These are phyloP conservation scores for Raphanus raphanistrum DNA, from an alignment of 345 rosid species.

Conservation along the genomic window DNA sequence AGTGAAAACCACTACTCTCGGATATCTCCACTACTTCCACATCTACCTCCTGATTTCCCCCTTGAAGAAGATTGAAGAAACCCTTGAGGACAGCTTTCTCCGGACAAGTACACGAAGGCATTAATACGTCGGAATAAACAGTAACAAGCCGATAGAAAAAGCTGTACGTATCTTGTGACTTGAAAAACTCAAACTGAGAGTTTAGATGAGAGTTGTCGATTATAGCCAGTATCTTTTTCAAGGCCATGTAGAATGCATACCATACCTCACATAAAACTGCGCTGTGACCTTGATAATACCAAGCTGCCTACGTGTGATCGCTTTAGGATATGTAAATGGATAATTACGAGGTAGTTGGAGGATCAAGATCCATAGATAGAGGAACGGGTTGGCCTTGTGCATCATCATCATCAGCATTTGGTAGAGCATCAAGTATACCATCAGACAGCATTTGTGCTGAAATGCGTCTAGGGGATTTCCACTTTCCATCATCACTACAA, in stretches of 20 bases:
- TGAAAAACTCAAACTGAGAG: neutral
- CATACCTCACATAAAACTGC: neutral
- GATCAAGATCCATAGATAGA: too few species aligned
- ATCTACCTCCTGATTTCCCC: neutral
- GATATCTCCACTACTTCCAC: neutral
- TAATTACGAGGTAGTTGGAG: too few species aligned
- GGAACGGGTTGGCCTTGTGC: too few species aligned
- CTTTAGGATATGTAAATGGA: too few species aligned
- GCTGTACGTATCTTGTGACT: neutral
- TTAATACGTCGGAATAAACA: neutral
- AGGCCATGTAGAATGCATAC: neutral
- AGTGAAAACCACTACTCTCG: neutral
- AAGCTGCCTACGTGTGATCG: too few species aligned
- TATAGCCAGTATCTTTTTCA: neutral
- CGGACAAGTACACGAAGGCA: neutral
- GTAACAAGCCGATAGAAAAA: neutral
- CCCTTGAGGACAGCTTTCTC: neutral
- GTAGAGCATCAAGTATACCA: too few species aligned
- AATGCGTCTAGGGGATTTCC: too few species aligned
- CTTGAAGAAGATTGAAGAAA: neutral
- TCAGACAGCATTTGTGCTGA: too few species aligned
- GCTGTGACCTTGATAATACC: neutral
- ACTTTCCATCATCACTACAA: too few species aligned
- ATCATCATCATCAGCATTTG: too few species aligned
- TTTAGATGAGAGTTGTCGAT: too few species aligned